Evolutionary conservation across 169 alveolate species (phyloP).

Genomic region (Babesia gibsoni): DNA sequence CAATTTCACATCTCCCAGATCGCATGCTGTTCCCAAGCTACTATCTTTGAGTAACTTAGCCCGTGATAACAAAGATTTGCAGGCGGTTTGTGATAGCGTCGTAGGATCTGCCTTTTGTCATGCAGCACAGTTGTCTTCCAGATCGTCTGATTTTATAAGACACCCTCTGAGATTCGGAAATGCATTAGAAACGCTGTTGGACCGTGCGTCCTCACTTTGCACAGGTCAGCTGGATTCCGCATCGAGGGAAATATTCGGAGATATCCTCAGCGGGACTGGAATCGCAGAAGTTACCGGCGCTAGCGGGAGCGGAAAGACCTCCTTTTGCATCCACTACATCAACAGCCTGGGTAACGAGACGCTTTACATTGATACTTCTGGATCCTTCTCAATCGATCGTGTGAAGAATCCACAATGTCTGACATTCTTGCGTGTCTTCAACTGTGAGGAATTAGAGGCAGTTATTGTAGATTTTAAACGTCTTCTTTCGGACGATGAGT

Average conservation of each 20-base stretch:
- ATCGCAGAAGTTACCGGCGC: slow-evolving; percentile 59
- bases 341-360: slow-evolving; percentile 19
- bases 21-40: background rate
- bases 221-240: background rate
- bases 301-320: slow-evolving; percentile 63
- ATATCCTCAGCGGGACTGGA: slow-evolving; percentile 36
- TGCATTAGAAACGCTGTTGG: background rate
- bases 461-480: slow-evolving; percentile 32
- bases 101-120: background rate
- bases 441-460: slow-evolving; percentile 36
- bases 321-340: slow-evolving; percentile 29
- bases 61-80: background rate
- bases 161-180: background rate
- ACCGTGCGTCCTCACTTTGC: background rate
- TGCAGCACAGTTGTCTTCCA: slow-evolving; percentile 2
- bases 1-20: background rate
- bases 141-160: background rate
- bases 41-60: background rate
- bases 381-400: slow-evolving; percentile 30
- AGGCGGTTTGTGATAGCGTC: background rate
- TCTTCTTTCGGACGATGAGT: slow-evolving; percentile 2
- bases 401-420: background rate
- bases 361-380: slow-evolving; percentile 47
- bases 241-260: slow-evolving; percentile 4
- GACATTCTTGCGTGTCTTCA: slow-evolving; percentile 43